Evolutionary conservation across 108 stramenopile species (phyloP).

Genomic region (Nitzschia sp.): DNA sequence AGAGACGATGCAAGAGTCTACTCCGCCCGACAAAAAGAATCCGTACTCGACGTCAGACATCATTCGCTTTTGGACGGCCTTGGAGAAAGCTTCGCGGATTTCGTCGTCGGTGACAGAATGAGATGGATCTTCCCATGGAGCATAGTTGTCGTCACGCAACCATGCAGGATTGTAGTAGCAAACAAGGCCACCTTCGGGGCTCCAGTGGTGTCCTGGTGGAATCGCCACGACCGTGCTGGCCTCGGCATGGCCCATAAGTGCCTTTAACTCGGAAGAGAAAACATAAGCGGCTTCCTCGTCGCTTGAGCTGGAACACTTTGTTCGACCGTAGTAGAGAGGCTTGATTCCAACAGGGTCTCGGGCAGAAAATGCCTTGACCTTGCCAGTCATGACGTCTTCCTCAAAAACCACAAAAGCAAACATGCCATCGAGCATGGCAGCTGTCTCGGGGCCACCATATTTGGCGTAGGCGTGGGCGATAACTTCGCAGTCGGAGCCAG

Average conservation of each 20-base stretch:
- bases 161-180: constrained; percentile 75
- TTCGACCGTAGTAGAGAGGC: constrained; percentile 71
- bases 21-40: constrained; percentile 73
- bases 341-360: constrained; percentile 80
- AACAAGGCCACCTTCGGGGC: constrained; percentile 58
- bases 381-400: constrained; percentile 36
- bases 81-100: constrained; percentile 56
- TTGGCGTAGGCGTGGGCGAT: constrained; percentile 69
- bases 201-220: constrained; percentile 80
- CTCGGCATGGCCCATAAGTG: constrained; percentile 64
- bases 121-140: constrained; percentile 53
- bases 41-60: constrained; percentile 84
- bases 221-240: constrained; percentile 51
- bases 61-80: constrained; percentile 67
- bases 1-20: constrained; percentile 71
- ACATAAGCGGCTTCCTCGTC: constrained; percentile 41
- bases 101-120: constrained; percentile 55
- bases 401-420: constrained; percentile 76
- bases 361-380: constrained; percentile 58
- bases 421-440: constrained; percentile 69
- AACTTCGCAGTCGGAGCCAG: constrained; percentile 69
- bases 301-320: constrained; percentile 14
- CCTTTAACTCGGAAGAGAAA: constrained; percentile 71
- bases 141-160: constrained; percentile 60
- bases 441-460: constrained; percentile 51